Base-by-base conservation (phyloP, 2,329 filamentous ascomycete species). In the Phoma herbarum region DNA sequence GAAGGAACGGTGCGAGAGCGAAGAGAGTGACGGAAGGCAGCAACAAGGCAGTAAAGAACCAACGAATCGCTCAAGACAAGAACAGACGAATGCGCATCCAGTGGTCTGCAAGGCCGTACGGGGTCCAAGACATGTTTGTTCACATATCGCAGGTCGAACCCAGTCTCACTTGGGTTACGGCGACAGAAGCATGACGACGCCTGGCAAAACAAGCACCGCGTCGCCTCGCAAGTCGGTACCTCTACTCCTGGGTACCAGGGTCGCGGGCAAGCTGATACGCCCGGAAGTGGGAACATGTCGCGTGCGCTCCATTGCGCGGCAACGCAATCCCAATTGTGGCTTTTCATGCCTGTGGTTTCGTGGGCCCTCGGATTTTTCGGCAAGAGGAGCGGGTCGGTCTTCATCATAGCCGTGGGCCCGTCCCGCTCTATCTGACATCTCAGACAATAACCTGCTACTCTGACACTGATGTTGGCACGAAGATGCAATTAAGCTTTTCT, bases 151-250 rank as follows among this genome's bases (percentile, higher is more conserved):
- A 42, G 18, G 50, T 57, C 57, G 47, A 54, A 55, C 28, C 55
- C 61, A 65, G 58, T 49, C 59, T 59, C 46, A 60, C 57, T 62
- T 44, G 42, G 60, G 65, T 57, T 62, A 63, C 60, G 48, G 37
- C 37, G 43, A 50, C 28, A 50, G 48, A 49, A 59, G 59, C 61
- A 69, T 70, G 63, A 71, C 66, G 68, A 71, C 67, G 67, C 67
- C 56, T 43, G 31, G 49, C 56, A 53, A 46, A 54, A 50, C 46
- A 51, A 52, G 58, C 57, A 57, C 48, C 39, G 41, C 48, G 49
- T 52, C 41, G 57, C 57, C 37, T 52, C 41, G 41, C 45, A 55
- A 42, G 46, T 22, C 46, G 53, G 44, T 53, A 22, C 16, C 37
- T 14, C 42, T 12, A 44, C 44, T 26, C 58, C 58, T 37, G 55